Evolutionary conservation across 805 yeast species (phyloP), one percentile per base, ranked within the genome.

Genomic region (Metschnikowia santaceciliae): DNA sequence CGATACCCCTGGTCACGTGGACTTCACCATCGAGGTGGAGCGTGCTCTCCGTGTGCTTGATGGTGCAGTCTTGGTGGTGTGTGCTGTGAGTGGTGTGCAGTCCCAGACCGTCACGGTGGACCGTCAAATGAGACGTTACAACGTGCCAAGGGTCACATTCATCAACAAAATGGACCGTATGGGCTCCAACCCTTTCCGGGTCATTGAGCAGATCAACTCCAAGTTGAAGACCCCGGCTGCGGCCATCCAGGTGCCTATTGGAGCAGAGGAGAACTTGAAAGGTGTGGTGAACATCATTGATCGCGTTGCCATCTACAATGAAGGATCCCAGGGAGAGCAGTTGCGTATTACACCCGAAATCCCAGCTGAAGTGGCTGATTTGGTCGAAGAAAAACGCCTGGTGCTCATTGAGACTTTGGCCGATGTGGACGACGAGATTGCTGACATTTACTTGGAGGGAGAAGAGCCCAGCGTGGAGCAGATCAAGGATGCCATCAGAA

Each of bases 1-100:
- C 69, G 99, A 94, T 71, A 94, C 99, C 6, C 99, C 99, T 3
- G 99, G 99, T 38, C 99, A 94, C 70, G 94, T 95, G 70, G 99
- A 94, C 70, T 94, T 94, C 78, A 94, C 99, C 48, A 92, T 94
- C 63, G 99, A 94, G 73, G 99, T 94, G 45, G 99, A 94, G 75
- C 83, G 99, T 67, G 99, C 99, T n/a, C 75, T 94, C 68, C 82
- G 99, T 71, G 99, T 94, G 39, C 75, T 94, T 53, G 99, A 94
- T 69, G 99, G 99, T 72, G 99, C 99, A 37, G 98, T 94, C 45
- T 78, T 94, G 56, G 98, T 94, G 49, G 97, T 94, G 17, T 94
- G 99, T 79, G 99, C 99, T 17, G 99, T 94, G 48, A 82, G 96
- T 30, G 99, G 99, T 65, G 99, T 94, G 43, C 99, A 94, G 72